Evolutionary conservation across 176 grass and related monocot genomes (phyloP), one percentile per base, ranked within the genome.

Genomic region (Rhynchospora tenuis): DNA sequence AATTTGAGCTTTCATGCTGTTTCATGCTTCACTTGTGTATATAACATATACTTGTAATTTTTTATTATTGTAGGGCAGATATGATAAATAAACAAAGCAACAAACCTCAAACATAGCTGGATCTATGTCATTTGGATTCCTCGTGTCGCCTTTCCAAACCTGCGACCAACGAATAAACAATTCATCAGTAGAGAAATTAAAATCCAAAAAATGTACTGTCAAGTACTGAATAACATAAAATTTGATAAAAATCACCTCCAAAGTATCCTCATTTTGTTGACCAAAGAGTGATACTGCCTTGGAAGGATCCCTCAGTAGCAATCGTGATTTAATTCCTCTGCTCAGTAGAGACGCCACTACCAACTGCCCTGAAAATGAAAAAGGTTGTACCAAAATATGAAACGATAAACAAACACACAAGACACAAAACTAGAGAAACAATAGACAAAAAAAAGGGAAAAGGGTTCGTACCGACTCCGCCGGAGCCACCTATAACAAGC

Each of bases 21-120:
- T 42, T 11, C 23, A 9, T 47, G 42, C 16, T 72, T 27, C 47
- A 62, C 84, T 33, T 16, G 83, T 71, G 9, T 47, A 29, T n/a
- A n/a, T n/a, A n/a, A n/a, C n/a, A n/a, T n/a, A n/a, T n/a, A n/a
- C n/a, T n/a, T n/a, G n/a, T n/a, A n/a, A n/a, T n/a, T n/a, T 7
- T 52, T 63, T 43, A 29, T 69, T 69, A 69, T 69, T 69, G 15
- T 17, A n/a, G 28, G 6, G 7, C 16, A 27, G 24, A 64, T 19
- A 38, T 38, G 15, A n/a, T 44, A 78, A 72, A 56, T 1, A 50
- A 42, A 78, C 6, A 81, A 80, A 70, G 12, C 50, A 47, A 80
- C 14, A 55, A 80, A 98, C 95, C 90, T 98, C 95, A 87, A 98
- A 98, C 60, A 94, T 90, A 64, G 88, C 79, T 82, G 87, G 88